Percentiles rank a stretch among this genome's conserved stretches.
Conservation (phyloP, 495 filamentous ascomycete genomes). For the Clohesyomyces aquaticus region DNA sequence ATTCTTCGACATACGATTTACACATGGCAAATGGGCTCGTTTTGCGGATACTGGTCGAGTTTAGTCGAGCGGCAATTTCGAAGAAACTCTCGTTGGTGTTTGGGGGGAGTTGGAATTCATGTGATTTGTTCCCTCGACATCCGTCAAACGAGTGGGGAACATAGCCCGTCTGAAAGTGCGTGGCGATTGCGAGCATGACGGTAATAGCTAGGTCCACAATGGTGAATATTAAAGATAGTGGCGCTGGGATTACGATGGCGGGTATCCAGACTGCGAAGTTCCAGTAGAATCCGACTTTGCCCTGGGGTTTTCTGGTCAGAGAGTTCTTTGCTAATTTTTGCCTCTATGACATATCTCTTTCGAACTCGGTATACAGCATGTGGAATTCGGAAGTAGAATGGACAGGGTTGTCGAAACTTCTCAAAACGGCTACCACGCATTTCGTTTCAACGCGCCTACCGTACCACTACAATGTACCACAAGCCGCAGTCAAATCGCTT, state of each 20-base stretch:
- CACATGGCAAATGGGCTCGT: constrained; percentile 26
- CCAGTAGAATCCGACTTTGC: constrained; percentile 34
- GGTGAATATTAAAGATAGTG: constrained; percentile 23
- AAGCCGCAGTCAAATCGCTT: no score
- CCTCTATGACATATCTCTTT: no score
- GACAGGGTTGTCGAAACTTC: no score
- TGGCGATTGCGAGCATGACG: constrained; percentile 7
- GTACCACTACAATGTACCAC: no score
- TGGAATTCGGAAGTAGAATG: no score
- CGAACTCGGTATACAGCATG: no score
- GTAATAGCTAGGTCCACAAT: constrained; percentile 20
- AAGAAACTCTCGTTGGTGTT: constrained; percentile 36
- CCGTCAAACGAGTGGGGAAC: constrained; percentile 11
- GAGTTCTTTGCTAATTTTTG: no score
- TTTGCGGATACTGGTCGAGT: constrained; percentile 24
- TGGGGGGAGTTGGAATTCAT: constrained; percentile 24
- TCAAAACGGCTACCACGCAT: no score
- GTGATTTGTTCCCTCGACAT: constrained; percentile 10
- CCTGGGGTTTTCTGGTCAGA: constrained; percentile 14
- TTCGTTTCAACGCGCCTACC: no score
- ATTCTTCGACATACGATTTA: constrained; percentile 32
- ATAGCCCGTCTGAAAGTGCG: constrained; percentile 2
- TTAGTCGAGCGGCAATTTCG: constrained; percentile 24
- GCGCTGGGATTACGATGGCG: constrained; percentile 12
- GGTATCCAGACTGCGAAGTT: constrained; percentile 34